Conservation (phyloP, 179 eudicot species). For the Vitellaria paradoxa region DNA sequence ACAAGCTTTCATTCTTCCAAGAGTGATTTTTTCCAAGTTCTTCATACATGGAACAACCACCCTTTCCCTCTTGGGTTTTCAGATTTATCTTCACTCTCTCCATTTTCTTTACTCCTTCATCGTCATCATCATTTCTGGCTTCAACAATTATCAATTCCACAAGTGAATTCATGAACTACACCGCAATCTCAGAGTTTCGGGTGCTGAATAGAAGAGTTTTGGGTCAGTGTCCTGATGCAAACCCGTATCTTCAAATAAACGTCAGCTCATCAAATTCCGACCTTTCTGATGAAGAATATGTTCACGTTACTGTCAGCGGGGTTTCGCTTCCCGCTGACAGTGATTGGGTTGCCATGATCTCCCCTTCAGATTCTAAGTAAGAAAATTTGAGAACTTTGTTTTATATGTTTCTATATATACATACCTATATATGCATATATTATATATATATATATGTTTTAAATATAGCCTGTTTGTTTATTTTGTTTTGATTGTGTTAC, state of each 20-base stretch:
- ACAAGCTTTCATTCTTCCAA: too few species aligned
- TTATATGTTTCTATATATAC: too few species aligned
- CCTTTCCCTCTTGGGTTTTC: neutral
- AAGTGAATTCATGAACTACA: constrained; percentile 28
- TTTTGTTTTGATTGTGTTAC: constrained; percentile 1
- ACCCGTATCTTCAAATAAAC: constrained; percentile 45
- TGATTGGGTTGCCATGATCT: constrained; percentile 78
- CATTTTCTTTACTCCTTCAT: constrained; percentile 3
- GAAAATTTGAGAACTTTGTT: neutral
- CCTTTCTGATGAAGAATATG: constrained; percentile 48
- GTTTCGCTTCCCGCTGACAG: constrained; percentile 34
- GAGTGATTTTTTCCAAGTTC: neutral
- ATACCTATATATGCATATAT: too few species aligned
- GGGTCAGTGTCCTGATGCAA: constrained; percentile 33
- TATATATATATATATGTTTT: neutral
- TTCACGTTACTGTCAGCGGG: constrained; percentile 58
- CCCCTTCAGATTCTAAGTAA: constrained; percentile 71
- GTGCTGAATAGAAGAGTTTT: constrained; percentile 44
- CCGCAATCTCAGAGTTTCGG: constrained; percentile 51
- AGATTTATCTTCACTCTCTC: constrained; percentile 7
- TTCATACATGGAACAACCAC: constrained; percentile 8
- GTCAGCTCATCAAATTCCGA: constrained; percentile 21
- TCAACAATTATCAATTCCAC: constrained; percentile 1
- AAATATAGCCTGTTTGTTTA: neutral
- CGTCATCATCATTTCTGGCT: constrained; percentile 5